Conservation (phyloP, 352 stramenopile genomes). For the Blastocystis sp. region DNA sequence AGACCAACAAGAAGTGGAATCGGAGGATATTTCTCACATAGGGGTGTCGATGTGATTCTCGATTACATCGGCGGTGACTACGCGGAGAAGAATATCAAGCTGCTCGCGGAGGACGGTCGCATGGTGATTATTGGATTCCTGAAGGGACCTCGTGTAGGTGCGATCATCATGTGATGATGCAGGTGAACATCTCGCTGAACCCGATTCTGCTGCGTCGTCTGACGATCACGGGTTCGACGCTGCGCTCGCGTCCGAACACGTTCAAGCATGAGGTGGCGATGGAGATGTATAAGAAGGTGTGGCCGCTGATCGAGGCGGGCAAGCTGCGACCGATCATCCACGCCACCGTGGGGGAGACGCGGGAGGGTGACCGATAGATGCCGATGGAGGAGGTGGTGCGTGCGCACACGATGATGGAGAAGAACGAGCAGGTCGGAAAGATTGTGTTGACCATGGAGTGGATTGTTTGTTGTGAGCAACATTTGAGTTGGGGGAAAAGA, state of each 20-base stretch:
- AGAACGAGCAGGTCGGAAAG: conserved; percentile 59
- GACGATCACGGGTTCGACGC: conserved; percentile 60
- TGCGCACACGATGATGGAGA: conserved; percentile 59
- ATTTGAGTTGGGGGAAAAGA: background rate
- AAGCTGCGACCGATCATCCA: conserved; percentile 58
- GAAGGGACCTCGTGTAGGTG: conserved; percentile 48
- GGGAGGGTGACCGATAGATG: conserved; percentile 14
- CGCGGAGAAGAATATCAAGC: conserved; percentile 60
- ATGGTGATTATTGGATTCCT: conserved; percentile 62
- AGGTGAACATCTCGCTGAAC: conserved; percentile 58
- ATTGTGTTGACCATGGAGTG: conserved; percentile 57
- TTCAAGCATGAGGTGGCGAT: conserved; percentile 59
- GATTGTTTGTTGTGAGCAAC: background rate
- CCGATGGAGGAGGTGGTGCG: conserved; percentile 53
- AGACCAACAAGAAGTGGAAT: conserved; percentile 41
- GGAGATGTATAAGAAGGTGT: conserved; percentile 57
- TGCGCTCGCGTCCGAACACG: conserved; percentile 57
- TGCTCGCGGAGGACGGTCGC: conserved; percentile 59
- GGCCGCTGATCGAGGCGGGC: conserved; percentile 57
- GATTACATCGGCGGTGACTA: conserved; percentile 63
- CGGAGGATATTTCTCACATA: conserved; percentile 11
- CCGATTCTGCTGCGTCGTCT: conserved; percentile 61
- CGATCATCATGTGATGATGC: conserved; percentile 38
- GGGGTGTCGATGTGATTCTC: conserved; percentile 61
- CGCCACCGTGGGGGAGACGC: background rate